Percentiles rank a stretch among this genome's conserved stretches.
phyloP scores from a whole-genome alignment of 2,329 filamentous ascomycete genomes.

The Teratosphaeria destructans region DNA sequence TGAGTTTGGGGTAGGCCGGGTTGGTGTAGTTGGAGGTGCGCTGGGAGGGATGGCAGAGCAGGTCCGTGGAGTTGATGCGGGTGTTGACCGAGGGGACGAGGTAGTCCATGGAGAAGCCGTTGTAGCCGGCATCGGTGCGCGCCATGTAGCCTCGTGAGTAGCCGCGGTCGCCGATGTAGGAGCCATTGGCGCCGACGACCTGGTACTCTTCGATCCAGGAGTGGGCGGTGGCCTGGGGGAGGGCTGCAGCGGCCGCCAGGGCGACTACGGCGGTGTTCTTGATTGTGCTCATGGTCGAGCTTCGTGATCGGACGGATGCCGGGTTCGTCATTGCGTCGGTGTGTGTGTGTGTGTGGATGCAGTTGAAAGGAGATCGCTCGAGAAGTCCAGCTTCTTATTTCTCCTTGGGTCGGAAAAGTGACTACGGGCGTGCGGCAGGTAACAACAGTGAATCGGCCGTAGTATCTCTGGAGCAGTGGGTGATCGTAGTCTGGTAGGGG shows the following conservation, averaged over 20 bases:
- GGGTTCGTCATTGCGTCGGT: not conserved
- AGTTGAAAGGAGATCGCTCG: not conserved
- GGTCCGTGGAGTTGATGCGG: constrained; percentile 41
- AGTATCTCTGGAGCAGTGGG: not conserved
- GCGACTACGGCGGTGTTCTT: constrained; percentile 3
- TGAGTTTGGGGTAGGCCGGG: constrained; percentile 52
- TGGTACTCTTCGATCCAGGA: constrained; percentile 73
- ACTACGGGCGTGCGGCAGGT: not conserved
- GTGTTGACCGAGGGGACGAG: constrained; percentile 49
- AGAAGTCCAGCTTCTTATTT: constrained; percentile 4
- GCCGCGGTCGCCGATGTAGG: constrained; percentile 59
- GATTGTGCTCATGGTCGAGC: constrained; percentile 3
- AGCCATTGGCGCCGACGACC: constrained; percentile 62
- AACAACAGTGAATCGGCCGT: not conserved
- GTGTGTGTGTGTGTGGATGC: not conserved
- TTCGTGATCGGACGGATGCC: not conserved
- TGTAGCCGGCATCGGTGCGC: constrained; percentile 46
- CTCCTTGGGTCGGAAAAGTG: not conserved
- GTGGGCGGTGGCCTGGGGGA: constrained; percentile 43
- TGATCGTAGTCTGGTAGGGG: not conserved
- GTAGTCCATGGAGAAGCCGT: constrained; percentile 44
- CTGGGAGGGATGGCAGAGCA: constrained; percentile 57
- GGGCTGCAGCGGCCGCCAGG: constrained; percentile 16
- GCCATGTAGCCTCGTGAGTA: constrained; percentile 62
- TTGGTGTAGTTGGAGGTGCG: constrained; percentile 45